Evolutionary conservation across 495 filamentous ascomycete genomes (phyloP), one percentile per base, ranked within the genome.

Genomic region (Podospora pseudopauciseta): DNA sequence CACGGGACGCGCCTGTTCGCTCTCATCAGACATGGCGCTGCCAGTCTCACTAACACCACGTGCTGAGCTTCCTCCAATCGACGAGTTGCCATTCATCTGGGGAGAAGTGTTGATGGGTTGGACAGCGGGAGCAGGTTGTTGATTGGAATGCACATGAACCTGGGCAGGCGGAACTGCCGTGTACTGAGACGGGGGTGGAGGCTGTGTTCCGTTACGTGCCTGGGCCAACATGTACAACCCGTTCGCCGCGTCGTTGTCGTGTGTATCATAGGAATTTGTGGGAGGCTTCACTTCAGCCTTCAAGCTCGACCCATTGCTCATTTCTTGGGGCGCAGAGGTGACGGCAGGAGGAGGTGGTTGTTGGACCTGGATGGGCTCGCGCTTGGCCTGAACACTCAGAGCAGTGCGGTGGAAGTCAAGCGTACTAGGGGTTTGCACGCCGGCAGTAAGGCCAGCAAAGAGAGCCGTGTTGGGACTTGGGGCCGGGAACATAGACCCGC

Each of bases 401-500:
- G 95, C 95, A 49, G 95, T 97, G 54, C 94, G 89, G 71, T 98
- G 95, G 73, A 99, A 99, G 72, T 99, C 95, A 63, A 97, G 81
- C 0, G 94, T 96, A 44, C 88, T 89, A 16, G 95, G 95, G 23
- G 95, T 99, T 15, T 93, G 88, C 23, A 66, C 68, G 61, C 89
- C 90, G 64, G 91, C 91, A 77, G 87, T 91, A 69, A 91, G 87
- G 63, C 90, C n/a, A 15, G 27, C 89, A 75, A 93, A 90, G 30
- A 97, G 75, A 30, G 91, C 88, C 76, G 92, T 91, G 76, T 90
- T 94, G 19, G 95, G 95, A 74, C 92, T 94, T 4, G 93, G 91
- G 34, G 89, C 91, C 34, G 94, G 92, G 83, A 99, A 99, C 91
- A 99, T 97, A 74, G 94, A 97, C 68, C 95, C 95, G 74, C 94